Evolutionary conservation across 1,139 yeast species (phyloP).

Genomic region (Hemisphaericaspora xylofermentans): DNA sequence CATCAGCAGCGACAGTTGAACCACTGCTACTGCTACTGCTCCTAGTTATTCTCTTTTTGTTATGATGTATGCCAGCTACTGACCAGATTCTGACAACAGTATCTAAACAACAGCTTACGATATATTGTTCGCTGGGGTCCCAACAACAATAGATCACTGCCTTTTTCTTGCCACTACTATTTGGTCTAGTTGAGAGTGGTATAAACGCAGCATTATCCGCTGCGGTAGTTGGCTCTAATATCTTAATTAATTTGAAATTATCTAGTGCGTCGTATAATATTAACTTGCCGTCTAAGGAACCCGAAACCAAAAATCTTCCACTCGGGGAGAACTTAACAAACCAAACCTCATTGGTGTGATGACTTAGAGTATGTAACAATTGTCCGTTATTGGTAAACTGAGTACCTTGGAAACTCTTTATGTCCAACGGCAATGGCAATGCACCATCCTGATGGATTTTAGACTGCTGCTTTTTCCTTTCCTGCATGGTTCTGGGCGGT

Average conservation of each 20-base stretch:
- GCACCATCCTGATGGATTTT: background rate
- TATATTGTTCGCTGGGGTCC: constrained; percentile 68
- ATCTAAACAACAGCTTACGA: constrained; percentile 71
- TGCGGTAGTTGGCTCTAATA: constrained; percentile 32
- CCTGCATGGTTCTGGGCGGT: constrained; percentile 28
- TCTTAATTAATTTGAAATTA: constrained; percentile 46
- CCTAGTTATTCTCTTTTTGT: constrained; percentile 18
- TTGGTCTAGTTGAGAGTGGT: constrained; percentile 24
- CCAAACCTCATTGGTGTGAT: constrained; percentile 83
- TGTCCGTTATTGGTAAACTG: constrained; percentile 12
- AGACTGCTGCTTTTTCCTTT: constrained; percentile 4
- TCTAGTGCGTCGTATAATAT: constrained; percentile 64
- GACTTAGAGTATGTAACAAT: constrained; percentile 37
- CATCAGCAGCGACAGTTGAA: background rate
- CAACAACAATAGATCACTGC: constrained; percentile 71
- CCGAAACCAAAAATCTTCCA: constrained; percentile 74
- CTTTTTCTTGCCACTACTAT: constrained; percentile 27
- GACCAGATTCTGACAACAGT: constrained; percentile 69
- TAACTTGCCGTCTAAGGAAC: constrained; percentile 67
- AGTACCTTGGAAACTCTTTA: constrained; percentile 4
- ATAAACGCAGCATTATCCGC: constrained; percentile 31
- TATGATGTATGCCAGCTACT: constrained; percentile 30
- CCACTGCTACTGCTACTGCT: constrained; percentile 4
- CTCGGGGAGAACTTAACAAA: constrained; percentile 72
- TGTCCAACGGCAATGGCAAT: background rate